Base-by-base conservation (phyloP, 441 rosid species). In the Croton setiger region DNA sequence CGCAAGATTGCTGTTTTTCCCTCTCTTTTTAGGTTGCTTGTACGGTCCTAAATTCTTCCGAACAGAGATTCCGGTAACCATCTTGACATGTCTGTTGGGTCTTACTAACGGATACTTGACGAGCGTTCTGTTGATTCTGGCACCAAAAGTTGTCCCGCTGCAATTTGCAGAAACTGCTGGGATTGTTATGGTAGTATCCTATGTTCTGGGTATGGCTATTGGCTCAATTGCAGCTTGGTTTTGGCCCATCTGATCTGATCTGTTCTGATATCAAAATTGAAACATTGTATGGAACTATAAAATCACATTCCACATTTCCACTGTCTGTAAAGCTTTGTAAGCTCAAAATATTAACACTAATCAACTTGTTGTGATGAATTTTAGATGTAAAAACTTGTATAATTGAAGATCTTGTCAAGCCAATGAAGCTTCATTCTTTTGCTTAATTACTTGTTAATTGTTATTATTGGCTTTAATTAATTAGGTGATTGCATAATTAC, bases 101-200 rank as follows among this genome's bases (percentile, higher is more conserved):
- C 87, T 94, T 14, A 87, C 93, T 7, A 94, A 91, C 15, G 96
- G 98, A 41, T 94, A 94, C 80, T 78, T 92, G 74, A 92, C 99
- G 0, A 94, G 99, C 49, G 91, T 87, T 6, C 72, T 90, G 88
- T 78, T 94, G 89, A 92, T 94, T 71, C 55, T 82, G 68, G 90
- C 90, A 63, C 97, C 99, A 4, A 94, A 88, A 74, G 75, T 82
- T 17, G 96, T 94, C 54, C 85, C 70, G n/a, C 35, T 90, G 49
- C 91, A 84, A 58, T 96, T 87, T 3, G 80, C 99, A 0, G 99
- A 94, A 83, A 92, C 92, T 14, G 96, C 99, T 4, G 98, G 97
- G 47, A 91, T 84, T n/a, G 97, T 94, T 60, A 82, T 81, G 45
- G 96, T 94, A 23, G 44, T 94, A 80, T 94, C 88, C 86, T 79